Base-by-base conservation (phyloP, 805 yeast species). In the Myxozyma mucilagina region DNA sequence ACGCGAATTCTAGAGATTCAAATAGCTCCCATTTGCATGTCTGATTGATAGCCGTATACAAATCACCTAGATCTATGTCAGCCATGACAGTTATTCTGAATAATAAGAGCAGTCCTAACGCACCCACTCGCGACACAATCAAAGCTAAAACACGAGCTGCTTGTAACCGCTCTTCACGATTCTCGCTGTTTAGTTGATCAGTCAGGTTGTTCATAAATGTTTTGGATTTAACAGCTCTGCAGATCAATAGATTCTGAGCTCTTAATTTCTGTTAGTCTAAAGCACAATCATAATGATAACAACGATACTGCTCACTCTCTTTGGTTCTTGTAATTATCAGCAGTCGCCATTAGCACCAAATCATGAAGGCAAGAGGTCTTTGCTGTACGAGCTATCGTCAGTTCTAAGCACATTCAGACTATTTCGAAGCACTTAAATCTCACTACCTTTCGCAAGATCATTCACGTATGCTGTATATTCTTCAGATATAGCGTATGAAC, bases 21-120 rank as follows among this genome's bases (percentile, higher is more conserved):
- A 59, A 48, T 3, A 50, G 10, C 4, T 53, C 53, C 24, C n/a
- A 16, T 20, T 41, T 57, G 31, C 60, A 52, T 7, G 60, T 48
- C 8, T 49, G 35, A 10, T 32, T 18, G 29, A 42, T 29, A 13
- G 31, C 54, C 11, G 38, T 24, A 7, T n/a, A 24, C 34, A 50
- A 13, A 10, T 39, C 45, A 31, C 34, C 45, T 50, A 9, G 10
- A 34, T 47, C 1, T 9, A 7, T 29, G 34, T 38, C n/a, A 38
- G 41, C 41, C 13, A 38, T 3, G n/a, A 3, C n/a, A 5, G 5
- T 3, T 38, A 38, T 5, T 11, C 41, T 38, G n/a, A 38, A 38
- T n/a, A 3, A 38, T 2, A 38, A 3, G 1, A 5, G 8, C 24
- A 29, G 18, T 44, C 4, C 11, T n/a, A 32, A n/a, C 53, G 9